These are phyloP conservation scores for Forsythia viridissima DNA, from an alignment of 257 asterid genomes.

Conservation along the genomic window DNA sequence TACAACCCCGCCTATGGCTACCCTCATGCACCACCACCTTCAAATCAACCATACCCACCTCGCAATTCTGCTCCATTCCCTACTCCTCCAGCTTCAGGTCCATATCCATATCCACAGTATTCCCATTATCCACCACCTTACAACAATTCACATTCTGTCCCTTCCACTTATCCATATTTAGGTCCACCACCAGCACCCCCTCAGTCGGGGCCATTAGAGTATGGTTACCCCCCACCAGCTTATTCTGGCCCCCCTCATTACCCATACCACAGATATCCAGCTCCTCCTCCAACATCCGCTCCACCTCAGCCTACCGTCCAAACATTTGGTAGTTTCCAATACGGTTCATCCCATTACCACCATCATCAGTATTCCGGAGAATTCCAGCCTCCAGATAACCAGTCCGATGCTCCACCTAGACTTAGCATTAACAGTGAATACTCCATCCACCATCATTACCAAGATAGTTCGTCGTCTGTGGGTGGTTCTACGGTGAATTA, in stretches of 20 bases:
- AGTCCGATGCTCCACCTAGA: slow-evolving; percentile 41
- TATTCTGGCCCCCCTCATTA: slow-evolving; percentile 48
- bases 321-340: slow-evolving; percentile 47
- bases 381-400: slow-evolving; percentile 44
- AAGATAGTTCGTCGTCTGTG: slow-evolving; percentile 40
- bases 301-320: slow-evolving; percentile 41
- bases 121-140: slow-evolving; percentile 60
- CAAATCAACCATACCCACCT: slow-evolving; percentile 58
- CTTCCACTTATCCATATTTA: slow-evolving; percentile 39
- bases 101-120: slow-evolving; percentile 53
- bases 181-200: slow-evolving; percentile 41
- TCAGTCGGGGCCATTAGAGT: slow-evolving; percentile 28
- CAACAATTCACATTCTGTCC: slow-evolving; percentile 41
- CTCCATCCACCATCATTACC: slow-evolving; percentile 36
- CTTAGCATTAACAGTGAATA: slow-evolving; percentile 21
- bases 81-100: slow-evolving; percentile 34
- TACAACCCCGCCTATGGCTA: slow-evolving; percentile 54
- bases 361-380: slow-evolving; percentile 53
- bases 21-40: slow-evolving; percentile 41
- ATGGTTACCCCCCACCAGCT: slow-evolving; percentile 37
- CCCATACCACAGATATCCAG: slow-evolving; percentile 47
- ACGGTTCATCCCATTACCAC: slow-evolving; percentile 40
- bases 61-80: slow-evolving; percentile 30
- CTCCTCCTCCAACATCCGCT: slow-evolving; percentile 36
- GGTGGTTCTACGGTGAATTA: slow-evolving; percentile 33